Base-by-base conservation (phyloP, 495 filamentous ascomycete genomes). In the Podospora pseudopauciseta region DNA sequence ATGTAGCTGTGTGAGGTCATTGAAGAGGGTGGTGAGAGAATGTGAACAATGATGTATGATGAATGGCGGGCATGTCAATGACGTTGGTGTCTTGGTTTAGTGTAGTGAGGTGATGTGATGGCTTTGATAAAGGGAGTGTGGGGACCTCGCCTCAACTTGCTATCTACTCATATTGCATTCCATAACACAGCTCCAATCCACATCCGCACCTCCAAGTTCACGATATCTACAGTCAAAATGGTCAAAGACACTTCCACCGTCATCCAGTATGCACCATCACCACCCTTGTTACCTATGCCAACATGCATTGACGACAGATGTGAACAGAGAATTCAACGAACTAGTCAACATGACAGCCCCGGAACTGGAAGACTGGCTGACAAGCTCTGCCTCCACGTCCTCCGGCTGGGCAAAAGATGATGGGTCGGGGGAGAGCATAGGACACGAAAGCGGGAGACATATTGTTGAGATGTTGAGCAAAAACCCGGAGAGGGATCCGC, bases 281-380 rank as follows among this genome's bases (percentile, higher is more conserved):
- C 30, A 2, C 13, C 20, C 28, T 13, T 6, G 23, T 23, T 23
- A 23, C 23, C 23, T 23, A 23, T 23, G 23, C 23, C 23, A 23
- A 23, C 23, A 23, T 23, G 23, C 23, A 23, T 23, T 23, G 1
- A 23, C 23, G 23, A 23, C 23, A 23, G 23, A 23, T 23, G 23
- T 23, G 23, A 23, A 23, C 39, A 89, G 86, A 59, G 87, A 90
- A 75, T 91, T 90, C 79, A 90, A 90, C 70, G 81, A 85, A 32
- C 80, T 90, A 62, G 87, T 91, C 53, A 90, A 91, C 74, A 91
- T 91, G 89, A 80, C 81, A 7, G 76, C 86, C 0, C 71, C 77
- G 4, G 88, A 90, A 68, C 80, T 91, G 39, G 78, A 87, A 65
- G 80, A 81, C 23, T 91, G 88, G 89, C 81, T 91, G 2, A 78